phyloP scores from a whole-genome alignment of 2,329 filamentous ascomycete species.

The Pyrenochaeta sp. region DNA sequence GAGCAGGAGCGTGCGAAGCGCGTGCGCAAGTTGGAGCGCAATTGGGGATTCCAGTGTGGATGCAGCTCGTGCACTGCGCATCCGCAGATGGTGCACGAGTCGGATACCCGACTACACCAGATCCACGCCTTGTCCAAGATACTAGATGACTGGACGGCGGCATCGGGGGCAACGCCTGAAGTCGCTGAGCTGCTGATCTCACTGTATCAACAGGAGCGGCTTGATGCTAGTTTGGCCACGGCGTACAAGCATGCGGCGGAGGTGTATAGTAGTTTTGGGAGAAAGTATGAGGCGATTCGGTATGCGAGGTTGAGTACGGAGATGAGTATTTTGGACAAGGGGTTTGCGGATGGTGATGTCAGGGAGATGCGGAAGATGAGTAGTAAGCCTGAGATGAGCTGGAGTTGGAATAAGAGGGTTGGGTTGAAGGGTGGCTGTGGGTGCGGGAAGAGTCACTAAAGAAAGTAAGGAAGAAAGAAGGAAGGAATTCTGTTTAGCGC shows the following conservation, averaged over 20 bases:
- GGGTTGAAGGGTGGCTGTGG: constrained; percentile 25
- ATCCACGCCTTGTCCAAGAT: constrained; percentile 39
- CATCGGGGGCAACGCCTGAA: constrained; percentile 35
- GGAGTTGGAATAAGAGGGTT: constrained; percentile 46
- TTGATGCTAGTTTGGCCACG: constrained; percentile 45
- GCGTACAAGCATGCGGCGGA: constrained; percentile 52
- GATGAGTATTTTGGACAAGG: constrained; percentile 39
- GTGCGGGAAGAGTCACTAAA: constrained; percentile 18
- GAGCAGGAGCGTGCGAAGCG: constrained; percentile 40
- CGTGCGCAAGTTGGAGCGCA: constrained; percentile 37
- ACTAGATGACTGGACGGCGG: constrained; percentile 38
- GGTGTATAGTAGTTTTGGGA: constrained; percentile 47
- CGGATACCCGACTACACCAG: constrained; percentile 44
- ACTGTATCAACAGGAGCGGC: constrained; percentile 47
- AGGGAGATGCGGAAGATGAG: constrained; percentile 37
- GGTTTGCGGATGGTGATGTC: constrained; percentile 36
- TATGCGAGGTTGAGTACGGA: constrained; percentile 40
- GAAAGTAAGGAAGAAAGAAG: neutral
- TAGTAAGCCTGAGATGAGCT: constrained; percentile 33
- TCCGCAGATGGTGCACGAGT: constrained; percentile 28
- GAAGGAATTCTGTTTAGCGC: too few species aligned
- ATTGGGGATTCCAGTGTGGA: constrained; percentile 52
- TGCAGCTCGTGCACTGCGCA: constrained; percentile 49
- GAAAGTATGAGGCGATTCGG: constrained; percentile 36
- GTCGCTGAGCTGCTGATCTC: constrained; percentile 45